phyloP scores from a whole-genome alignment of 192 early-diverging fungal species.

The Coemansia sp. region DNA sequence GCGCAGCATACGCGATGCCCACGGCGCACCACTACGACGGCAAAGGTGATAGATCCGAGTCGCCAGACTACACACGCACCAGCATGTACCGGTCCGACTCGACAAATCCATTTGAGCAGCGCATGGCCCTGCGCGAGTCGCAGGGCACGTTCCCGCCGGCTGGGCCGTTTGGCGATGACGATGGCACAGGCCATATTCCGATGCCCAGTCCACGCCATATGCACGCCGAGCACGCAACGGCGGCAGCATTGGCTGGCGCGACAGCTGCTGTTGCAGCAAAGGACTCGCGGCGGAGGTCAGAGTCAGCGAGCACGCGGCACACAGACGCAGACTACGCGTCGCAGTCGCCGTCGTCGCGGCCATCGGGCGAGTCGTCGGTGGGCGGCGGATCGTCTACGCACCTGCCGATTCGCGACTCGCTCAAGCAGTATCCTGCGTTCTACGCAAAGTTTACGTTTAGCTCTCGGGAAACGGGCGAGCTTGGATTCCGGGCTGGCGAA shows the following conservation, averaged over 20 bases:
- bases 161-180: constrained; percentile 36
- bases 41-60: constrained; percentile 18
- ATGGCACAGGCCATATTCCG: constrained; percentile 36
- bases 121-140: constrained; percentile 49
- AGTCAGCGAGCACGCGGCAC: constrained; percentile 41
- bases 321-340: constrained; percentile 28
- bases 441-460: constrained; percentile 74
- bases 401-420: constrained; percentile 56
- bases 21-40: constrained; percentile 27
- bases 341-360: constrained; percentile 43
- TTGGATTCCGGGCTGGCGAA: constrained; percentile 68
- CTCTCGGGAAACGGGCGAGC: constrained; percentile 72
- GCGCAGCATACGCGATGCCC: constrained; percentile 22
- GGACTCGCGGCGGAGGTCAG: constrained; percentile 37
- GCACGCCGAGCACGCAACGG: constrained; percentile 38
- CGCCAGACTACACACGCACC: constrained; percentile 21
- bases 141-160: constrained; percentile 54
- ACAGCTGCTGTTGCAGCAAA: constrained; percentile 5
- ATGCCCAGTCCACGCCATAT: constrained; percentile 37
- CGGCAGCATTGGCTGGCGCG: constrained; percentile 37
- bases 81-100: constrained; percentile 47
- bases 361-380: constrained; percentile 44
- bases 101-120: constrained; percentile 55
- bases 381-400: constrained; percentile 29
- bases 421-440: constrained; percentile 59